These are phyloP conservation scores for Boletus rex-veris DNA, from an alignment of 768 basidiomycete genomes.

Conservation along the genomic window DNA sequence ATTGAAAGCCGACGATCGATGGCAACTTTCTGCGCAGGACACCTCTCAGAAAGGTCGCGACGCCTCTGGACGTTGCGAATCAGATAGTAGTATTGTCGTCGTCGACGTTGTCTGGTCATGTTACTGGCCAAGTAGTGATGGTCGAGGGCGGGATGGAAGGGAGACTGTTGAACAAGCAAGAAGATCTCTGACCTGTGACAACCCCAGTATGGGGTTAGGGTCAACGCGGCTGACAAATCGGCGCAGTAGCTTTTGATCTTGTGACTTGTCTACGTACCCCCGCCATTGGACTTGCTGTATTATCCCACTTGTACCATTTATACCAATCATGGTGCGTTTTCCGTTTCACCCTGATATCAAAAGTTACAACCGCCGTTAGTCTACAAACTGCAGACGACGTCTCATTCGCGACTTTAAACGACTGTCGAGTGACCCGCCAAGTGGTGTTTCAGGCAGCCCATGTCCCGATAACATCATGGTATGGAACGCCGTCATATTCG, in stretches of 20 bases:
- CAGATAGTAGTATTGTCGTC: conserved; percentile 65
- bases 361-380: conserved; percentile 43
- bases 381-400: conserved; percentile 90
- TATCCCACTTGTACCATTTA: background rate
- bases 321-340: conserved; percentile 21
- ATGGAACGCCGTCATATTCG: conserved; percentile 99
- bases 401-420: conserved; percentile 98
- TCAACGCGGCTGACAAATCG: conserved; percentile 20
- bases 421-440: conserved; percentile 90
- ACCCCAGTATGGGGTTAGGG: conserved; percentile 22
- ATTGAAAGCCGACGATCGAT: background rate
- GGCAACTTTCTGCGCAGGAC: conserved; percentile 39
- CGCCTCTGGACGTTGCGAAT: conserved; percentile 58
- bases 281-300: background rate
- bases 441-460: conserved; percentile 95
- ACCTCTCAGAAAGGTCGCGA: conserved; percentile 66
- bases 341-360: too few relatives aligned
- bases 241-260: too few relatives aligned
- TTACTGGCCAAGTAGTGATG: conserved; percentile 69
- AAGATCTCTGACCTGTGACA: conserved; percentile 4
- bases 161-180: conserved; percentile 41
- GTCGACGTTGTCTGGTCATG: conserved; percentile 59
- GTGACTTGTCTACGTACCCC: background rate
- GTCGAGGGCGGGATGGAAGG: conserved; percentile 82
- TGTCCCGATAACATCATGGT: conserved; percentile 99